Conservation (phyloP, 2,329 filamentous ascomycete genomes). For the Tolypocladium tropicale region DNA sequence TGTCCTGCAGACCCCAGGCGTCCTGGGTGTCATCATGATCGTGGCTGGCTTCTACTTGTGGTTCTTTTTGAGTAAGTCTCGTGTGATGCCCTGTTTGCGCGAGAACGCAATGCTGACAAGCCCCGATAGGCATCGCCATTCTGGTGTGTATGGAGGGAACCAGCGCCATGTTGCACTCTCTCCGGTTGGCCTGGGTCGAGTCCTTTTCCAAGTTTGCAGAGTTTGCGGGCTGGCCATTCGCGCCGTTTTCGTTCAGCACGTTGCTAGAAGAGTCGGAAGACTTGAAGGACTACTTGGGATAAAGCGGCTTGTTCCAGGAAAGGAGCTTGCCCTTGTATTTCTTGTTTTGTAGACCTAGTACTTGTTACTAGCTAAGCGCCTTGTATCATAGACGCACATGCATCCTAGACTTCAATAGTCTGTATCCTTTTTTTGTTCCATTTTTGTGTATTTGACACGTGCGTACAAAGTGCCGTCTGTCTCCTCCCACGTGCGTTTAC, state of each 20-base stretch:
- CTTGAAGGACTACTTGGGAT: slow-evolving; percentile 45
- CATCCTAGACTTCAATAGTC: slow-evolving; percentile 6
- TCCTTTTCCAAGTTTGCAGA: slow-evolving; percentile 97
- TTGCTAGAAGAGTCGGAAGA: slow-evolving; percentile 74
- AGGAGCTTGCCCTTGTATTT: slow-evolving; percentile 5
- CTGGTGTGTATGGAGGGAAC: slow-evolving; percentile 94
- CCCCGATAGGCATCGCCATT: slow-evolving; percentile 38
- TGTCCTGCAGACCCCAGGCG: slow-evolving; percentile 57
- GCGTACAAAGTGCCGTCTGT: background rate
- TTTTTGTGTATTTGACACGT: background rate
- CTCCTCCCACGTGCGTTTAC: no score
- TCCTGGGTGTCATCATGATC: slow-evolving; percentile 65
- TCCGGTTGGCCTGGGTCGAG: slow-evolving; percentile 92
- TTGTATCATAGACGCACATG: slow-evolving; percentile 18
- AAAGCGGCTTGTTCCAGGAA: slow-evolving; percentile 6
- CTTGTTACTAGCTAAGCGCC: slow-evolving; percentile 7
- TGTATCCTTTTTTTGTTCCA: background rate
- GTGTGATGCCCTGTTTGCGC: background rate
- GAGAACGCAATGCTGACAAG: slow-evolving; percentile 13
- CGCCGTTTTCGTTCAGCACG: slow-evolving; percentile 78
- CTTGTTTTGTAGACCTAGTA: slow-evolving; percentile 18
- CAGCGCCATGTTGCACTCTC: slow-evolving; percentile 86
- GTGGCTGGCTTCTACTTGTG: slow-evolving; percentile 78
- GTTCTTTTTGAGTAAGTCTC: slow-evolving; percentile 62
- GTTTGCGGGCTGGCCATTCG: slow-evolving; percentile 77